Percentiles rank a stretch among this genome's conserved stretches.
Evolutionary conservation across 2,329 filamentous ascomycete genomes (phyloP).

Genomic region (Shiraia bambusicola): DNA sequence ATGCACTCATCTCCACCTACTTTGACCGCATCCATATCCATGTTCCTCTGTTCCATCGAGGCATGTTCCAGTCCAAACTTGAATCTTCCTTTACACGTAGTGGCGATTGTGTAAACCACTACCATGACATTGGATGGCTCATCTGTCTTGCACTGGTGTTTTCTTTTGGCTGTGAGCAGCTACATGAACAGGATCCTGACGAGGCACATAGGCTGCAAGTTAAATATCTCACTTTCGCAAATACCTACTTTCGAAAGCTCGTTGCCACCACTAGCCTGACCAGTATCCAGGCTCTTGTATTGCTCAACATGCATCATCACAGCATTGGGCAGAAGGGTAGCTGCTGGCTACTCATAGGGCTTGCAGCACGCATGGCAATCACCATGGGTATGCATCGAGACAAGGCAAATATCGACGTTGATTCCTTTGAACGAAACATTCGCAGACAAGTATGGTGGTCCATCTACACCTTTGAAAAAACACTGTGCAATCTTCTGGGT

Average conservation of each 20-base stretch:
- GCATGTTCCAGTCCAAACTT: constrained; percentile 44
- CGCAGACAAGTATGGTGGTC: constrained; percentile 31
- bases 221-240: constrained; percentile 33
- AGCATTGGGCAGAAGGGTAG: constrained; percentile 47
- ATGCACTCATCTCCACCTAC: constrained; percentile 44
- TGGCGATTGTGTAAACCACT: constrained; percentile 21
- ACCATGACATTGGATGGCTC: constrained; percentile 47
- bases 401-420: constrained; percentile 42
- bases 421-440: constrained; percentile 32
- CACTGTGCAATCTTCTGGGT: constrained; percentile 28
- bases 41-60: constrained; percentile 45
- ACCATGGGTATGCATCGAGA: constrained; percentile 50
- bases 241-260: constrained; percentile 41
- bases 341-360: constrained; percentile 46
- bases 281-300: constrained; percentile 48
- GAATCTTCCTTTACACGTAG: constrained; percentile 42
- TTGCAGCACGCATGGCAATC: constrained; percentile 47
- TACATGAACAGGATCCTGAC: constrained; percentile 35
- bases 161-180: constrained; percentile 45
- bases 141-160: constrained; percentile 47
- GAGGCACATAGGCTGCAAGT: constrained; percentile 20
- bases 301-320: constrained; percentile 47
- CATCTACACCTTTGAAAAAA: constrained; percentile 29
- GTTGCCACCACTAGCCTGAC: constrained; percentile 43
- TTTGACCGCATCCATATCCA: constrained; percentile 45